Conservation (phyloP, 2,329 filamentous ascomycete genomes). For the Alternaria triticimaculans region DNA sequence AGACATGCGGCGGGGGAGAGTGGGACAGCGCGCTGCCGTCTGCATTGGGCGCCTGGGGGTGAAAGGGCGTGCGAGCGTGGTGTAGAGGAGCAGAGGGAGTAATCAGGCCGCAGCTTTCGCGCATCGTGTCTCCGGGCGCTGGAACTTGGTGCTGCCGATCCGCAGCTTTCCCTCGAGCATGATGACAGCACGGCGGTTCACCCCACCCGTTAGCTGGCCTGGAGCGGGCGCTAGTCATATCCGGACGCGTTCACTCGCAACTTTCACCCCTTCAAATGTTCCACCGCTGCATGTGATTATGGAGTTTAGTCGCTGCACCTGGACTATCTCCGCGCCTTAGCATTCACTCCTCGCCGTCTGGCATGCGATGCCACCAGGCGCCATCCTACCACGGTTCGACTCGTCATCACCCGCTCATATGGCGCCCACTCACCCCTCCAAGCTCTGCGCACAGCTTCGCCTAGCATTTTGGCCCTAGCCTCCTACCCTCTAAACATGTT, state of each 20-base stretch:
- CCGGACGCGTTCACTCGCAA: conserved; percentile 15
- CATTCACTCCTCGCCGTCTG: conserved; percentile 4
- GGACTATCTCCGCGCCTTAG: conserved; percentile 15
- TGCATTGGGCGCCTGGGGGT: conserved; percentile 5
- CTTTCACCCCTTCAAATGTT: background rate
- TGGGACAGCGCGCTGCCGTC: conserved; percentile 9
- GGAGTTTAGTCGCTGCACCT: conserved; percentile 6
- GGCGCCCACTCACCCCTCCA: conserved; percentile 13
- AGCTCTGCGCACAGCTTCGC: conserved; percentile 16
- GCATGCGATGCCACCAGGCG: background rate
- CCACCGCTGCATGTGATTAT: conserved; percentile 16
- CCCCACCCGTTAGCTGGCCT: conserved; percentile 12
- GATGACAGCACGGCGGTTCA: conserved; percentile 16
- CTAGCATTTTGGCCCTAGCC: conserved; percentile 6
- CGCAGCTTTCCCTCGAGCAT: conserved; percentile 19
- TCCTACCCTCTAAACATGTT: conserved; percentile 21
- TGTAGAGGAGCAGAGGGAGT: background rate
- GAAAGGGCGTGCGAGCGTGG: background rate
- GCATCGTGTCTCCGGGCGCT: conserved; percentile 15
- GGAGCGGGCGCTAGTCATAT: conserved; percentile 11
- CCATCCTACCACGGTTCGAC: background rate
- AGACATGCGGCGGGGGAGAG: conserved; percentile 7
- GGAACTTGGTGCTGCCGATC: conserved; percentile 19
- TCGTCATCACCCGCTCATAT: conserved; percentile 17
- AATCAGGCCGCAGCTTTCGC: conserved; percentile 13